Evolutionary conservation across 495 filamentous ascomycete genomes (phyloP).

Genomic region (Daldinia childiae): DNA sequence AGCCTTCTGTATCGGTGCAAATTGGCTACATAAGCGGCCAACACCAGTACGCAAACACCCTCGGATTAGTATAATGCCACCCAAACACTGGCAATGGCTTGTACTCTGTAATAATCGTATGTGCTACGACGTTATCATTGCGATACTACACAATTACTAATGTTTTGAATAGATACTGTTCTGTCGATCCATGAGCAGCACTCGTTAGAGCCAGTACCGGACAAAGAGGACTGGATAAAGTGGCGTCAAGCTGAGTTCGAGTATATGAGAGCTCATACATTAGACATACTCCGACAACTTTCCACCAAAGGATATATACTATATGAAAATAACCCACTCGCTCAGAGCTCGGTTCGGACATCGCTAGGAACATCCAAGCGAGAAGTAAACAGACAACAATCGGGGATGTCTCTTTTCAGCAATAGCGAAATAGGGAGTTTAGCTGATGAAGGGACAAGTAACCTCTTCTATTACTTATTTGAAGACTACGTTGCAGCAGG

Average conservation of each 20-base stretch:
- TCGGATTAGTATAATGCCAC: constrained; percentile 45
- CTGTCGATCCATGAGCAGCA: constrained; percentile 81
- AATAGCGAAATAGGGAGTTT: constrained; percentile 37
- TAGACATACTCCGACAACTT: constrained; percentile 75
- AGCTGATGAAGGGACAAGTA: constrained; percentile 70
- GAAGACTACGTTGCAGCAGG: constrained; percentile 69
- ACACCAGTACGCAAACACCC: constrained; percentile 37
- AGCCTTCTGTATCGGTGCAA: constrained; percentile 86
- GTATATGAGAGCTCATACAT: constrained; percentile 71
- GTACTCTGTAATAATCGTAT: constrained; percentile 81
- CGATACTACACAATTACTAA: constrained; percentile 26
- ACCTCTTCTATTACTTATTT: constrained; percentile 88
- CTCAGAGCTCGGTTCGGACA: constrained; percentile 54
- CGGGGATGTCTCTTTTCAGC: constrained; percentile 30
- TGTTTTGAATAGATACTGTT: constrained; percentile 66
- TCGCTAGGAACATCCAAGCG: constrained; percentile 44
- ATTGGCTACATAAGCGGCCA: constrained; percentile 72
- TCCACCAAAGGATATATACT: constrained; percentile 59
- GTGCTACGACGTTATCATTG: constrained; percentile 13
- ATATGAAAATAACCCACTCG: constrained; percentile 55
- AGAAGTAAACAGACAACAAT: constrained; percentile 46
- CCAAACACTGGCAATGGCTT: constrained; percentile 76
- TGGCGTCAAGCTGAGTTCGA: constrained; percentile 53
- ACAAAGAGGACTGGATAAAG: constrained; percentile 48
- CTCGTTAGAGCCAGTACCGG: constrained; percentile 54